Percentiles rank a stretch among this genome's conserved stretches.
Evolutionary conservation across 257 asterid species (phyloP).

Genomic region (Datura wrightii): DNA sequence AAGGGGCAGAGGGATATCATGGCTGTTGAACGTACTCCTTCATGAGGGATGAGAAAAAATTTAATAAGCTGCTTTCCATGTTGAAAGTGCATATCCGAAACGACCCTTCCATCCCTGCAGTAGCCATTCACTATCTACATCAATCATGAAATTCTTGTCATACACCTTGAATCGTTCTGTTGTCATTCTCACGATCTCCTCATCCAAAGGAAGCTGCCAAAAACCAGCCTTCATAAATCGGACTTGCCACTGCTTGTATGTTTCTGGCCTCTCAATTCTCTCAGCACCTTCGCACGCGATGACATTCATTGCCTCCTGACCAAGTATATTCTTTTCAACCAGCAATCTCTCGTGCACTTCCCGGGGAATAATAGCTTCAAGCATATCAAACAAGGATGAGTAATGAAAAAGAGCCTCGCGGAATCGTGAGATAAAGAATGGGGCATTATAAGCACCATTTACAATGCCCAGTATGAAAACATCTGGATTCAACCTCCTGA

Average conservation of each 20-base stretch:
- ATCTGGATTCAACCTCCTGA: conserved; percentile 32
- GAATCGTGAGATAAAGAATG: conserved; percentile 31
- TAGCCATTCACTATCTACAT: conserved; percentile 16
- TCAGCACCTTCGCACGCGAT: conserved; percentile 31
- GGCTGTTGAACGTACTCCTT: not conserved
- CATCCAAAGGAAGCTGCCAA: conserved; percentile 29
- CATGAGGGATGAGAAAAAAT: not conserved
- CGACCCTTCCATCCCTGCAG: conserved; percentile 36
- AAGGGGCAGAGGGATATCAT: not conserved
- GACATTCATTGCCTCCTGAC: conserved; percentile 37
- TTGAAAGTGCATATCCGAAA: not conserved
- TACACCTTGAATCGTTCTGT: conserved; percentile 25
- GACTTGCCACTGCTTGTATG: conserved; percentile 30
- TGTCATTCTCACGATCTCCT: conserved; percentile 21
- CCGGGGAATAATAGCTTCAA: conserved; percentile 30
- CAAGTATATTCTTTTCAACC: conserved; percentile 31
- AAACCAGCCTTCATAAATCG: conserved; percentile 29
- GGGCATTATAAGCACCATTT: conserved; percentile 29
- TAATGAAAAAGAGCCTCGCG: conserved; percentile 34
- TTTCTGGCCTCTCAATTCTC: conserved; percentile 35
- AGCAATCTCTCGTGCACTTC: conserved; percentile 29
- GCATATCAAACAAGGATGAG: conserved; percentile 33
- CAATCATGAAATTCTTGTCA: conserved; percentile 28
- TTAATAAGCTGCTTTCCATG: conserved; percentile 25
- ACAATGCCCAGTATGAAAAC: conserved; percentile 25